A percentile compares a stretch with the other conserved stretches of the same genome.
Evolutionary conservation across 176 grass and related monocot species (phyloP).

Genomic region (Hyparrhenia diplandra): DNA sequence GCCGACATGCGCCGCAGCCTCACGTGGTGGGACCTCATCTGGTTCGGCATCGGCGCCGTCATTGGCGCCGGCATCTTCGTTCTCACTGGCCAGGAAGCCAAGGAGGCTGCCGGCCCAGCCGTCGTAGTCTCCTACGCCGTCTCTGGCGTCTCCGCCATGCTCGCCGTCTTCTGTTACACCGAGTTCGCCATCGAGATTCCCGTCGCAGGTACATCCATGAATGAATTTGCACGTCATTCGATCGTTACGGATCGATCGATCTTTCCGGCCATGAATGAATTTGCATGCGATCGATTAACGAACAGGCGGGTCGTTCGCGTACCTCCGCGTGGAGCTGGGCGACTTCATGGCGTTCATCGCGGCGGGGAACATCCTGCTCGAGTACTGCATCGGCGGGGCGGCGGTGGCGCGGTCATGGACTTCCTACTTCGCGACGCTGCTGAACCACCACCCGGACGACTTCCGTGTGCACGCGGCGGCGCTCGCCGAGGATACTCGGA

Average conservation of each 20-base stretch:
- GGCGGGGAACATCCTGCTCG: constrained; percentile 81
- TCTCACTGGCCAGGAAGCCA: constrained; percentile 65
- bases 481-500: constrained; percentile 51
- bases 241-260: too few species aligned
- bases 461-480: constrained; percentile 70
- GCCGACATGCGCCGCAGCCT: constrained; percentile 62
- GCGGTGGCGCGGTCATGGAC: constrained; percentile 81
- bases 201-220: constrained; percentile 54
- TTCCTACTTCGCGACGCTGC: constrained; percentile 85
- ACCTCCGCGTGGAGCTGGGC: constrained; percentile 81
- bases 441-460: constrained; percentile 52
- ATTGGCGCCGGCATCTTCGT: constrained; percentile 87
- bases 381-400: constrained; percentile 74
- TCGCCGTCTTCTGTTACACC: constrained; percentile 94
- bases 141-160: constrained; percentile 91
- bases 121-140: constrained; percentile 82
- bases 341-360: constrained; percentile 87
- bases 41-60: constrained; percentile 79
- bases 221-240: too few species aligned
- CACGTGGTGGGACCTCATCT: constrained; percentile 78
- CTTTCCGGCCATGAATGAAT: too few species aligned
- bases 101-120: constrained; percentile 52
- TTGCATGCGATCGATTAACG: too few species aligned
- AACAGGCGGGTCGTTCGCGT: constrained; percentile 88
- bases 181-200: constrained; percentile 98